These are phyloP conservation scores for Penicillium lividum DNA, from an alignment of 495 filamentous ascomycete genomes.

Conservation along the genomic window DNA sequence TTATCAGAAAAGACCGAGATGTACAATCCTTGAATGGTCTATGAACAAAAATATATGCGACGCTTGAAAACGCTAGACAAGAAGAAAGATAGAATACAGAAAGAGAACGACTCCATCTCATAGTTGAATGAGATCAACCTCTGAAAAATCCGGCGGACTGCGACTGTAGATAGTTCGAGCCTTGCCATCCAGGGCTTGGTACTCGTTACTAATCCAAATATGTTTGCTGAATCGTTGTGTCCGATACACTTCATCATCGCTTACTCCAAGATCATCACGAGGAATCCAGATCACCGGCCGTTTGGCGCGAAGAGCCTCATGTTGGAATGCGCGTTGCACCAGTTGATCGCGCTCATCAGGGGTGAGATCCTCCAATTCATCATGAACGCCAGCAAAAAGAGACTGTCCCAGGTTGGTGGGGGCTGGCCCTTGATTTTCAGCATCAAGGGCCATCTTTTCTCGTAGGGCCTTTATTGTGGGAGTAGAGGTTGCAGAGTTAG, in stretches of 20 bases:
- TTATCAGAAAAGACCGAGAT: background rate
- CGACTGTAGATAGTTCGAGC: slow-evolving; percentile 82
- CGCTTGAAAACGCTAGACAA: slow-evolving; percentile 27
- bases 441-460: slow-evolving; percentile 47
- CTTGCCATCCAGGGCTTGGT: slow-evolving; percentile 81
- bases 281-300: slow-evolving; percentile 94
- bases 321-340: slow-evolving; percentile 86
- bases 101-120: slow-evolving; percentile 36
- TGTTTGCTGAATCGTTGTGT: slow-evolving; percentile 75
- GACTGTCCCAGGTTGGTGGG: slow-evolving; percentile 65
- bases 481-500: slow-evolving; percentile 31
- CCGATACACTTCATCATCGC: slow-evolving; percentile 83
- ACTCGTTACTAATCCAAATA: slow-evolving; percentile 94
- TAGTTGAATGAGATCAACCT: slow-evolving; percentile 84
- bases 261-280: slow-evolving; percentile 84
- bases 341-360: slow-evolving; percentile 87
- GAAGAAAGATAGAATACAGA: slow-evolving; percentile 12
- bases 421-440: slow-evolving; percentile 64
- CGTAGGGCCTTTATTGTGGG: slow-evolving; percentile 37
- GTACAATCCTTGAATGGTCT: slow-evolving; percentile 3
- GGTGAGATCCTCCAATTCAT: slow-evolving; percentile 92
- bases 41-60: slow-evolving; percentile 23
- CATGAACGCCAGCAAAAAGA: slow-evolving; percentile 81
- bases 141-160: slow-evolving; percentile 89
- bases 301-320: slow-evolving; percentile 81